Evolutionary conservation across 257 asterid species (phyloP).

Genomic region (Vinca minor): DNA sequence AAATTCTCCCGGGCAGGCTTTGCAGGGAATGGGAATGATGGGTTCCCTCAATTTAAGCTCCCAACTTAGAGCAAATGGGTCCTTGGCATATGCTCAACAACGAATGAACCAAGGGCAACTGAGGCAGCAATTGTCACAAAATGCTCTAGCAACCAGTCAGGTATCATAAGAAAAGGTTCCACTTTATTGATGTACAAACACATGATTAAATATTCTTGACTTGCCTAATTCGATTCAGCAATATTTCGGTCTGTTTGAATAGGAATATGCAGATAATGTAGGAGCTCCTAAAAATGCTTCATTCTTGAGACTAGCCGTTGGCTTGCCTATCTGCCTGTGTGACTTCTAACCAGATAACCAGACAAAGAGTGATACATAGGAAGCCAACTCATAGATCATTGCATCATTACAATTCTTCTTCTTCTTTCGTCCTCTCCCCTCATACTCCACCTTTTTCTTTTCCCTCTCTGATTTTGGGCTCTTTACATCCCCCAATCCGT

Average conservation of each 20-base stretch:
- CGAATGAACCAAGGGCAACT: conserved; percentile 51
- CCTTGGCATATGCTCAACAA: conserved; percentile 51
- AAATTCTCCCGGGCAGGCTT: conserved; percentile 69
- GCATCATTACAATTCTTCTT: no score
- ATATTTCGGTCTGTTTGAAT: no score
- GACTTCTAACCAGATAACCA: no score
- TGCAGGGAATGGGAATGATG: conserved; percentile 77
- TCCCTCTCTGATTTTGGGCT: neutral
- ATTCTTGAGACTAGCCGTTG: no score
- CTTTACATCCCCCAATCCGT: neutral
- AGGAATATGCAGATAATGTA: no score
- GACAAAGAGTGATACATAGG: no score
- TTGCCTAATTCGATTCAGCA: no score
- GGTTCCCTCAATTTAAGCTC: conserved; percentile 54
- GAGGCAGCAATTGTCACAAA: conserved; percentile 71
- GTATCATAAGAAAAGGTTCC: conserved; percentile 23
- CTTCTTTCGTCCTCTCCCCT: no score
- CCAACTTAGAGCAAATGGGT: conserved; percentile 58
- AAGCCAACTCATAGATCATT: no score
- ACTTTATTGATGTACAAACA: neutral
- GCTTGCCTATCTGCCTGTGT: no score
- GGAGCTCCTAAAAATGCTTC: no score
- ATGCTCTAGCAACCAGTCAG: conserved; percentile 57
- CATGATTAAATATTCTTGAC: neutral
- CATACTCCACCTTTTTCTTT: no score